These are phyloP conservation scores for Diaporthe australafricana DNA, from an alignment of 2,329 filamentous ascomycete species.

Conservation along the genomic window DNA sequence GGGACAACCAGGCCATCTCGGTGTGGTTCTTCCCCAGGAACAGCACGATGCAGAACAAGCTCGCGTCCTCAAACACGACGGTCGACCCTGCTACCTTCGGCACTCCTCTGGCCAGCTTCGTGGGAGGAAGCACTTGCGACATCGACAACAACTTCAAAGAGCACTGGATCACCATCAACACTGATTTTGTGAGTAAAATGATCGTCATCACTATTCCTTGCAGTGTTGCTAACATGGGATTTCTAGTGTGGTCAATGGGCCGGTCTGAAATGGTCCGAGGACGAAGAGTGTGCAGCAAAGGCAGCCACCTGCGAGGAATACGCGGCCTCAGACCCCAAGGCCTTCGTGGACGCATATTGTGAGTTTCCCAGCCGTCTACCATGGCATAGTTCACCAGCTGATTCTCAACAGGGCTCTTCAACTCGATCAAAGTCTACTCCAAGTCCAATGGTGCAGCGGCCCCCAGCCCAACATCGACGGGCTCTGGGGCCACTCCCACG, in stretches of 20 bases:
- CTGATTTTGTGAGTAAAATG: slow-evolving; percentile 30
- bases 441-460: not conserved
- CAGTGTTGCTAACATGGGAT: slow-evolving; percentile 67
- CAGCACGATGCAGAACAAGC: slow-evolving; percentile 41
- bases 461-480: not conserved
- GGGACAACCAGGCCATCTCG: slow-evolving; percentile 77
- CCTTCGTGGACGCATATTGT: slow-evolving; percentile 37
- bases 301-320: slow-evolving; percentile 77
- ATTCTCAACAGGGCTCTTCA: slow-evolving; percentile 31
- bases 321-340: slow-evolving; percentile 64
- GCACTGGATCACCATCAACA: slow-evolving; percentile 77
- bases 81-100: slow-evolving; percentile 79
- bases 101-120: slow-evolving; percentile 75
- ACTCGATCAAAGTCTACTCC: slow-evolving; percentile 37
- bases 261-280: slow-evolving; percentile 68
- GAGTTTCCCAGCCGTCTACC: not conserved
- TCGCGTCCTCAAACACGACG: slow-evolving; percentile 66
- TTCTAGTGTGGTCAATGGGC: slow-evolving; percentile 89
- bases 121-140: slow-evolving; percentile 74
- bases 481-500: not conserved
- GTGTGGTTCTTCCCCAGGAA: slow-evolving; percentile 85
- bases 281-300: slow-evolving; percentile 68
- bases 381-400: not conserved
- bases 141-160: slow-evolving; percentile 77
- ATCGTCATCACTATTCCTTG: not conserved